Percentiles rank a stretch among this genome's conserved stretches.
Evolutionary conservation across 371 early-diverging fungal genomes (phyloP).

Genomic region (Lichtheimia hyalospora): DNA sequence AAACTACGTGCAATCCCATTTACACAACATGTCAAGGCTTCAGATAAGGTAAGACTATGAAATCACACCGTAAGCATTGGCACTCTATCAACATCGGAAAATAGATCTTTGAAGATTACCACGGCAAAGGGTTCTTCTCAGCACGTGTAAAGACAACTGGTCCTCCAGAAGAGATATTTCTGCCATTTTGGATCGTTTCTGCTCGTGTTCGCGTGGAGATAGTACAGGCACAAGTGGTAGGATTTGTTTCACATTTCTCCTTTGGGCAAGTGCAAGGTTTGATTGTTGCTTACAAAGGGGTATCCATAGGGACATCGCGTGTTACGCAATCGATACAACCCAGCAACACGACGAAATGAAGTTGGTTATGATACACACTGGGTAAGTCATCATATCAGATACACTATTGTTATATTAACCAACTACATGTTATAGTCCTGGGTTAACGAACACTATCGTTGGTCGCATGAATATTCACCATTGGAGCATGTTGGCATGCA

Average conservation of each 20-base stretch:
- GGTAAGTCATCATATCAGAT: slow-evolving; percentile 11
- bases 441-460: slow-evolving; percentile 42
- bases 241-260: not conserved
- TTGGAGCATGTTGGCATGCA: slow-evolving; percentile 49
- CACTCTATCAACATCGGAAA: not conserved
- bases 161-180: slow-evolving; percentile 53
- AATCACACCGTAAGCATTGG: not conserved
- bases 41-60: slow-evolving; percentile 43
- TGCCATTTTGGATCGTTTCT: slow-evolving; percentile 64
- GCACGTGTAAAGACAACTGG: slow-evolving; percentile 39
- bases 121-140: slow-evolving; percentile 63
- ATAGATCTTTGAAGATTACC: slow-evolving; percentile 55
- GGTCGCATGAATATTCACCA: slow-evolving; percentile 46
- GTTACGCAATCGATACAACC: slow-evolving; percentile 42
- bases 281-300: too few species aligned
- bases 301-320: slow-evolving; percentile 35
- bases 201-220: slow-evolving; percentile 49
- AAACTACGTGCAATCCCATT: slow-evolving; percentile 59
- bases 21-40: slow-evolving; percentile 54
- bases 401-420: too few species aligned
- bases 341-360: slow-evolving; percentile 45
- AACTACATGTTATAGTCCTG: slow-evolving; percentile 16
- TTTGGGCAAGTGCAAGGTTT: not conserved
- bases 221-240: slow-evolving; percentile 59
- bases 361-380: slow-evolving; percentile 56